Evolutionary conservation across 1,284 basidiomycete genomes (phyloP).

Genomic region (Pisolithus thermaeus): DNA sequence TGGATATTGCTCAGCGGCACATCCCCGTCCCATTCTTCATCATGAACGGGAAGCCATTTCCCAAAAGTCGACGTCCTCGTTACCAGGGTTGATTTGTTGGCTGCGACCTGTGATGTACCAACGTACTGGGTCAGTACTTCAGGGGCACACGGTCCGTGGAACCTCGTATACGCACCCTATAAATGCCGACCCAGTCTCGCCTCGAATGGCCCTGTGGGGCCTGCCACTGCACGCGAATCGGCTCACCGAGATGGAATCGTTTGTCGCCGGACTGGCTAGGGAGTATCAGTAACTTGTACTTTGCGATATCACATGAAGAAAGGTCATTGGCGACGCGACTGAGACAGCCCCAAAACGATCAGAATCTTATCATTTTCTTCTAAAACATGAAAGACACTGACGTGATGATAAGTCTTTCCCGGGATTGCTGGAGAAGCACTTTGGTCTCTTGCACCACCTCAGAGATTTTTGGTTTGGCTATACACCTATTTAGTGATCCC

Average conservation of each 20-base stretch:
- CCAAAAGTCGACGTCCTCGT: conserved; percentile 87
- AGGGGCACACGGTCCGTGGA: not conserved
- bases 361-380: conserved; percentile 5
- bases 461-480: conserved; percentile 56
- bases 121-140: conserved; percentile 5
- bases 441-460: conserved; percentile 91
- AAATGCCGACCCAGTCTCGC: conserved; percentile 97
- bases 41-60: conserved; percentile 89
- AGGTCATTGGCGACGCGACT: conserved; percentile 82
- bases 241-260: conserved; percentile 87
- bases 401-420: conserved; percentile 87
- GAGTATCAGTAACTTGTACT: conserved; percentile 68
- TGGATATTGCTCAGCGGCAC: conserved; percentile 54
- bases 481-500: not conserved
- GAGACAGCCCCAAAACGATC: conserved; percentile 2
- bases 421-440: conserved; percentile 83
- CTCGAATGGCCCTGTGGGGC: conserved; percentile 85
- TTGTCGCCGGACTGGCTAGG: conserved; percentile 44
- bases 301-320: conserved; percentile 70
- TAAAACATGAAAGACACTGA: conserved; percentile 33
- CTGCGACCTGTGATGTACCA: conserved; percentile 57
- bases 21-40: conserved; percentile 93
- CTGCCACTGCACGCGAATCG: conserved; percentile 82
- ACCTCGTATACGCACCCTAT: conserved; percentile 46
- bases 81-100: conserved; percentile 76